Base-by-base conservation (phyloP, 257 asterid species). In the Nicotiana undulata region DNA sequence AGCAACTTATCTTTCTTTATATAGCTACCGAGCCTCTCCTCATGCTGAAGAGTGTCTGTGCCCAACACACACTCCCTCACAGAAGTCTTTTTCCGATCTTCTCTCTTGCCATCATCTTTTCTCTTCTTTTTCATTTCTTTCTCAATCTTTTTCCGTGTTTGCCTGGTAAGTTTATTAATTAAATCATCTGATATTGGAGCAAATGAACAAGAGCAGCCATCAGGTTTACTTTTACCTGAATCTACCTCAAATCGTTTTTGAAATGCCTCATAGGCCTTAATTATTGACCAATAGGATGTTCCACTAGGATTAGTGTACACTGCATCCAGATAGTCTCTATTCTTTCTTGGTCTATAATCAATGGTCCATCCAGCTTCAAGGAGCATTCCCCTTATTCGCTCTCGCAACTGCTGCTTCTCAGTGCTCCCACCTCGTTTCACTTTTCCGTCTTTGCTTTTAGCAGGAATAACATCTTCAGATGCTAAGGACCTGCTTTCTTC, bases 251-350 rank as follows among this genome's bases (percentile, higher is more conserved):
- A 75, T 76, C 90, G 95, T 81, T 92, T 94, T 81, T 91, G 94
- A 83, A 93, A 88, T 46, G 99, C 98, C 31, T 95, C 99, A 75
- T 96, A 94, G 51, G 99, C 99, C 90, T 94, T 92, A 63, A 93
- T 90, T 78, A 96, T 94, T 17, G 99, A 96, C 99, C 99, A 96
- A 86, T 92, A 94, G 58, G 98, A 97, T 53, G 98, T 96, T 88
- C 99, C 99, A 76, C 76, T 81, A 18, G 97, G 97, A 78, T 85
- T 91, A 63, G 93, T 94, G 81, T 96, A 96, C 64, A 96, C 99
- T 51, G 98, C 97, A 87, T 96, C 99, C 67, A 89, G 90, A 87
- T 96, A 96, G 79, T 94, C 99, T 83, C 98, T 87, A 83, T 92
- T 92, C 84, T 90, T 86, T 88, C 99, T 90, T 37, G 98, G 99